Evolutionary conservation across 257 asterid species (phyloP).

Genomic region (Solanum megistacrolobum): DNA sequence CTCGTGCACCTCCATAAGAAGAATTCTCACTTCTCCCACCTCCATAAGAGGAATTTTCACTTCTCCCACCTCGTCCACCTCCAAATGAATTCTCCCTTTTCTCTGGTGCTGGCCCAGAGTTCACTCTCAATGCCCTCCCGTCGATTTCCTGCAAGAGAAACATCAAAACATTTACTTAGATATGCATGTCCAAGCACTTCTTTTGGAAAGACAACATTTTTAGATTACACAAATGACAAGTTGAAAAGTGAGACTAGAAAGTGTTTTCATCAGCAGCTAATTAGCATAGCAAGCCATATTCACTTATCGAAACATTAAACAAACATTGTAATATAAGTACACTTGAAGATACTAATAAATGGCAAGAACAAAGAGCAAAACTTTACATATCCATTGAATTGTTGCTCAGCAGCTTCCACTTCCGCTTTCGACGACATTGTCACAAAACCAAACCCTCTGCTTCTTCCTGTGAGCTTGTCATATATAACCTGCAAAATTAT

Average conservation of each 20-base stretch:
- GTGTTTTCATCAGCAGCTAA: background rate
- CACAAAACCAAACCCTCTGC: conserved; percentile 91
- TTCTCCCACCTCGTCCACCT: conserved; percentile 45
- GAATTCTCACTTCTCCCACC: conserved; percentile 21
- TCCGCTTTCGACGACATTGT: conserved; percentile 74
- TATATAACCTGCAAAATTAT: conserved; percentile 63
- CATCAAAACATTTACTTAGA: background rate
- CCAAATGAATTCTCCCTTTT: conserved; percentile 37
- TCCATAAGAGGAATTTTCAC: conserved; percentile 14
- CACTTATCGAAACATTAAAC: background rate
- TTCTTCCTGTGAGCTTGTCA: conserved; percentile 71
- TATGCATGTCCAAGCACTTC: background rate
- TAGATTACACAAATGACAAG: background rate
- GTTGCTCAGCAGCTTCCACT: conserved; percentile 65
- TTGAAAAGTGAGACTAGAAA: background rate
- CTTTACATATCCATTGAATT: conserved; percentile 77
- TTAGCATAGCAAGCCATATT: background rate
- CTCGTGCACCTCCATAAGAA: conserved; percentile 36
- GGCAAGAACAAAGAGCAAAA: background rate
- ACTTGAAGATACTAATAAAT: background rate
- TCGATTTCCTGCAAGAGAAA: conserved; percentile 56
- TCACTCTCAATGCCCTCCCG: conserved; percentile 76
- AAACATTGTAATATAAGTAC: background rate
- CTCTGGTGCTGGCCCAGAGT: conserved; percentile 73
- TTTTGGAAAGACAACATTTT: background rate